These are phyloP conservation scores for Geranomyces variabilis DNA, from an alignment of 192 early-diverging fungal species.

Conservation along the genomic window DNA sequence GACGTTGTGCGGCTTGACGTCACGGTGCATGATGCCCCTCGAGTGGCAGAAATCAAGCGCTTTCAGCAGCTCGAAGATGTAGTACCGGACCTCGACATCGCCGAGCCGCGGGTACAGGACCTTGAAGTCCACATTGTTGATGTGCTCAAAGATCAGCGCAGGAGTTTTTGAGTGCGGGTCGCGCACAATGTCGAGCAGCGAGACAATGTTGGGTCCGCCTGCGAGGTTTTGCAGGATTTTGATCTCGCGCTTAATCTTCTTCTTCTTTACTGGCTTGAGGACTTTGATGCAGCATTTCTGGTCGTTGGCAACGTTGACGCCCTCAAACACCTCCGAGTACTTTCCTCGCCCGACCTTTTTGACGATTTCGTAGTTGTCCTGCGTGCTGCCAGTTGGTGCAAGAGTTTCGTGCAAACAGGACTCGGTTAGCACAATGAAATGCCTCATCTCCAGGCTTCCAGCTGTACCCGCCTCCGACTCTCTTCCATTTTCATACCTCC, in stretches of 20 bases:
- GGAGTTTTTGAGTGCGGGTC: constrained; percentile 97
- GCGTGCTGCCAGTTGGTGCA: constrained; percentile 54
- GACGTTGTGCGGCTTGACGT: constrained; percentile 98
- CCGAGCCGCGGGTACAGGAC: constrained; percentile 93
- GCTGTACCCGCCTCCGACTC: too few species aligned
- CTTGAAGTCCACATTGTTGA: constrained; percentile 99
- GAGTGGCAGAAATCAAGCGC: constrained; percentile 98
- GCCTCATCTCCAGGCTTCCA: too few species aligned
- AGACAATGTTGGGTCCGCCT: constrained; percentile 92
- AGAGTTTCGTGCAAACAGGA: too few species aligned
- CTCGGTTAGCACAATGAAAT: too few species aligned
- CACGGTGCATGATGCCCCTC: constrained; percentile 98
- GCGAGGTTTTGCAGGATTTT: constrained; percentile 97
- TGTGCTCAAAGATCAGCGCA: constrained; percentile 93
- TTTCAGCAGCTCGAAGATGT: constrained; percentile 96
- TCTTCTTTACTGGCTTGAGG: constrained; percentile 99
- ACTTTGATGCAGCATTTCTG: constrained; percentile 98
- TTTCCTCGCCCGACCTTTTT: constrained; percentile 98
- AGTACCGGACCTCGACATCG: constrained; percentile 94
- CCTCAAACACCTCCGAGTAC: constrained; percentile 99
- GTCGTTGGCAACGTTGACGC: constrained; percentile 86
- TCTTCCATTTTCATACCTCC: constrained; percentile 69
- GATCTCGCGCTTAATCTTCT: constrained; percentile 99
- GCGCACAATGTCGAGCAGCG: constrained; percentile 90
- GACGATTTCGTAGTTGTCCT: constrained; percentile 98